Evolutionary conservation across 129 eudicot genomes (phyloP).

Genomic region (Tanacetum coccineum): DNA sequence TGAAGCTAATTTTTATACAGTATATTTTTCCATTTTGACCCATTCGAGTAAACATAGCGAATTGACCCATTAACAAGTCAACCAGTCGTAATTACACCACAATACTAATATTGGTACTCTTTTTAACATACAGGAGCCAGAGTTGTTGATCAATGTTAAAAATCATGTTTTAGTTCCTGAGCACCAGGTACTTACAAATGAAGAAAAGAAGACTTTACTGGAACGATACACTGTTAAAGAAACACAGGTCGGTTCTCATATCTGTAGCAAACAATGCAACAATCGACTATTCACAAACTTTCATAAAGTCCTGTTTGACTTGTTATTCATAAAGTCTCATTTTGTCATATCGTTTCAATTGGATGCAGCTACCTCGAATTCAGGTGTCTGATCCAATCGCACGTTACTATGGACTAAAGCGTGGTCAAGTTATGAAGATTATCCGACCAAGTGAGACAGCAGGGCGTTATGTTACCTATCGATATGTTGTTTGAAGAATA

Average conservation of each 20-base stretch:
- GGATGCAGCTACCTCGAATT: constrained; percentile 66
- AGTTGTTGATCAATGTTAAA: constrained; percentile 73
- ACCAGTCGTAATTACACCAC: no score
- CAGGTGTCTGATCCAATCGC: constrained; percentile 74
- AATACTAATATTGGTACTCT: no score
- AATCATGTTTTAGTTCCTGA: constrained; percentile 75
- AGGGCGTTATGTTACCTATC: constrained; percentile 72
- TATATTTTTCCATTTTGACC: no score
- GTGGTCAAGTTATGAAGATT: constrained; percentile 77
- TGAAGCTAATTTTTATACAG: no score
- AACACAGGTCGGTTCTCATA: constrained; percentile 60
- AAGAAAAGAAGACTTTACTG: constrained; percentile 76
- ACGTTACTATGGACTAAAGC: constrained; percentile 68
- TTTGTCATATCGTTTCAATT: not conserved
- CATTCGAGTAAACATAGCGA: no score
- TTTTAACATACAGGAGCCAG: constrained; percentile 54
- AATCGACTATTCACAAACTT: no score
- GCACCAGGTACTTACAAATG: constrained; percentile 66
- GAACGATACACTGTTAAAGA: constrained; percentile 89
- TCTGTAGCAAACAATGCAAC: no score
- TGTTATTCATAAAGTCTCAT: not conserved
- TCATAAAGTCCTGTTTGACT: no score
- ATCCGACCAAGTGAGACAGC: constrained; percentile 85
- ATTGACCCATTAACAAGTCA: no score
- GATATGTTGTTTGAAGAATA: constrained; percentile 47